Base-by-base conservation (phyloP, 2,329 filamentous ascomycete genomes). In the Microsporum ferrugineum region DNA sequence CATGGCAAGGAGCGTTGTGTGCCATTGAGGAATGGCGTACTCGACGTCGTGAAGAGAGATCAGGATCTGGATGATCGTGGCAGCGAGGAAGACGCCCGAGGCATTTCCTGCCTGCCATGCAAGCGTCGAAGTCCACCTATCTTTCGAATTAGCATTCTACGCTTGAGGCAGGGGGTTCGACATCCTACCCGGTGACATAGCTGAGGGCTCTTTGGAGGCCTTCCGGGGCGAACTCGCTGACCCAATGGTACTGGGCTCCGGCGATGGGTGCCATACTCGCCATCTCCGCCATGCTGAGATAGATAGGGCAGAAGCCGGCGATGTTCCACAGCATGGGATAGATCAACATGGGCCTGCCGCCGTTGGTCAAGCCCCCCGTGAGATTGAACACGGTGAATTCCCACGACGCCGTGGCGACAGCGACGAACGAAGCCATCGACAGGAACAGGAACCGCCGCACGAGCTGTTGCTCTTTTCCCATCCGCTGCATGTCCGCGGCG, bases 21-120 rank as follows among this genome's bases (percentile, higher is more conserved):
- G 77, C 76, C 76, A 79, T 47, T 71, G 71, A 1, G 71, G 71
- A 1, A 71, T 70, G 1, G 64, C 64, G 61, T 78, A 79, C 12
- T 70, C 65, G 3, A 70, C 71, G 56, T 71, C 61, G 61, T 77
- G 73, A 63, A 76, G 72, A 57, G 73, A 68, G 2, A 75, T 72
- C 34, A 73, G 69, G 4, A 71, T 68, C 60, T 78, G 76, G 47
- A 78, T 77, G 47, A 78, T 59, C 0, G 73, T 75, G 23, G 76
- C 76, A 5, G 75, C 73, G 27, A 78, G 70, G 65, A 77, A 78
- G 1, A 74, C 70, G 5, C 75, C 76, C 6, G 70, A 72, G 5
- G 77, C 76, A 43, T 72, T 76, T 36, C 75, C 76, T 29, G 75
- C 75, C 63, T 79, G 77, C 76, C 76, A 79, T 5, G 72, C 73